Percentiles rank a stretch among this genome's conserved stretches.
Evolutionary conservation across 495 filamentous ascomycete genomes (phyloP).

Genomic region (Aspergillus taichungensis): DNA sequence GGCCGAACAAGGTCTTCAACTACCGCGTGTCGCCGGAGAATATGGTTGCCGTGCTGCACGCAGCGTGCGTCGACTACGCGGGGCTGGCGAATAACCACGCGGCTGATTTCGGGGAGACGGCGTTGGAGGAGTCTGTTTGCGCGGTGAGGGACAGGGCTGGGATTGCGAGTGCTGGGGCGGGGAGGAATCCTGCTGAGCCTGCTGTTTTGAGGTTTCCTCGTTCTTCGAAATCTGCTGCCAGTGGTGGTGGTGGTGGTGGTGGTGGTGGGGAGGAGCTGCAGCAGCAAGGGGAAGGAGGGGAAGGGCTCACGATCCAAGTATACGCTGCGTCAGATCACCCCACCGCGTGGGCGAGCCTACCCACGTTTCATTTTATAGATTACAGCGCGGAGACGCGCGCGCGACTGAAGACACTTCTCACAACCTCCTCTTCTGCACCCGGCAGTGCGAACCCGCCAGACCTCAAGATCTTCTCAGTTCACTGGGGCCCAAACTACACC

Average conservation of each 20-base stretch:
- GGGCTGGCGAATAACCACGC: constrained; percentile 35
- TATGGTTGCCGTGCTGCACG: constrained; percentile 15
- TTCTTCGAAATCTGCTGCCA: too few species aligned
- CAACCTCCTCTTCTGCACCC: too few species aligned
- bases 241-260: too few species aligned
- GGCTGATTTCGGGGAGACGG: constrained; percentile 26
- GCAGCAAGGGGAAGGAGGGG: not conserved
- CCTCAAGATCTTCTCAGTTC: constrained; percentile 32
- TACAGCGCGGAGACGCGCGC: constrained; percentile 16
- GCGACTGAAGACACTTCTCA: constrained; percentile 15
- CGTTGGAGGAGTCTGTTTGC: constrained; percentile 25
- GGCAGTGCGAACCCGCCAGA: too few species aligned
- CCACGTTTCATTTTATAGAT: constrained; percentile 25
- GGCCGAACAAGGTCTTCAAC: constrained; percentile 35
- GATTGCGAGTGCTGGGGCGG: constrained; percentile 23
- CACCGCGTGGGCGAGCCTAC: constrained; percentile 10
- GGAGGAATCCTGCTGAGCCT: constrained; percentile 19
- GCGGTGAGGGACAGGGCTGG: constrained; percentile 15
- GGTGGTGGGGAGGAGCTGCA: constrained; percentile 11
- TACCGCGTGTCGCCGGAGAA: constrained; percentile 37
- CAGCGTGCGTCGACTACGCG: constrained; percentile 24
- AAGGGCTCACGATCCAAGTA: constrained; percentile 9
- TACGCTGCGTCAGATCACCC: constrained; percentile 25
- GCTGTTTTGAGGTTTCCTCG: constrained; percentile 18
- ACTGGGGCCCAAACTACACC: constrained; percentile 36